A percentile compares a stretch with the other conserved stretches of the same genome.
phyloP scores from a whole-genome alignment of 2,329 filamentous ascomycete species.

The Stromatinia cepivora region DNA sequence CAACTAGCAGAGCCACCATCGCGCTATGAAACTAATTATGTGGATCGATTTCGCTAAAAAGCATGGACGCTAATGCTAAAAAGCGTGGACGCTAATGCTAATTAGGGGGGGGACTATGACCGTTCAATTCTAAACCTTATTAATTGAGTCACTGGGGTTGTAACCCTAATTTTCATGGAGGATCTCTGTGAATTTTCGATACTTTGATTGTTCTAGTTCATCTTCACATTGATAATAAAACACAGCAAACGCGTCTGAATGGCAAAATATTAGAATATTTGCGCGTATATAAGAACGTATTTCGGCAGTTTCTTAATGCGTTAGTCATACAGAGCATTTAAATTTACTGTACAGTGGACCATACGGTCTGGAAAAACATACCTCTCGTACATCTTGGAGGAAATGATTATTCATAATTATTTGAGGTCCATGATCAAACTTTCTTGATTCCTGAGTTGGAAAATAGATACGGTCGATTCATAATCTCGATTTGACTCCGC shows the following conservation, averaged over 20 bases:
- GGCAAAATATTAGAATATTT: neutral
- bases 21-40: neutral
- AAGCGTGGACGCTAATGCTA: neutral
- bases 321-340: no score
- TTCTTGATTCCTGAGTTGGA: no score
- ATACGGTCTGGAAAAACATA: no score
- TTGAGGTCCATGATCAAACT: no score
- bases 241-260: neutral
- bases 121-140: no score
- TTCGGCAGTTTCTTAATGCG: neutral
- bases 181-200: neutral
- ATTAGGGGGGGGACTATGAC: neutral
- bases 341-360: no score
- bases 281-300: neutral
- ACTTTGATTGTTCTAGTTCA: neutral
- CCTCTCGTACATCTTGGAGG: no score
- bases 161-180: no score
- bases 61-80: neutral
- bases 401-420: no score
- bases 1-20: neutral
- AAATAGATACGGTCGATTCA: no score
- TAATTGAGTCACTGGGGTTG: no score
- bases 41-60: neutral
- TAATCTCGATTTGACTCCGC: no score
- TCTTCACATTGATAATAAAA: neutral